phyloP scores from a whole-genome alignment of 2,329 filamentous ascomycete genomes.

The Thielaviopsis cerberus region DNA sequence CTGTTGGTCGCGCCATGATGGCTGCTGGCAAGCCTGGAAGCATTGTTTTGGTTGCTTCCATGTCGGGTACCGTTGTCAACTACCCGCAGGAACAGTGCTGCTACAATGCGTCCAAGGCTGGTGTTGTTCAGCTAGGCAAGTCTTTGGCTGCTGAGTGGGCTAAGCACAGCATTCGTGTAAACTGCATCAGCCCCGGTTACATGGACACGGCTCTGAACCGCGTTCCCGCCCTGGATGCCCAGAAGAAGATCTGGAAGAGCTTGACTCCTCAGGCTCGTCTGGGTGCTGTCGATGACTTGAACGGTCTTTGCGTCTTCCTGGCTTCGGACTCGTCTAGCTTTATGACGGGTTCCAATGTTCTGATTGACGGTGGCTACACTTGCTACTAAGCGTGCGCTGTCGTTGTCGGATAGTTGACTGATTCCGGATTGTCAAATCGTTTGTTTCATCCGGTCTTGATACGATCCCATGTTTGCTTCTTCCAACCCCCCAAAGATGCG shows the following conservation, averaged over 20 bases:
- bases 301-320: conserved; percentile 59
- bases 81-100: conserved; percentile 67
- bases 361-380: conserved; percentile 54
- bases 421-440: neutral
- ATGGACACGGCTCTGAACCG: conserved; percentile 73
- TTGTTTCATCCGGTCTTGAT: neutral
- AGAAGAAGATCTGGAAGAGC: conserved; percentile 66
- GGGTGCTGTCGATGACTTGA: conserved; percentile 56
- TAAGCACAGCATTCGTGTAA: conserved; percentile 62
- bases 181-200: conserved; percentile 70
- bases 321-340: conserved; percentile 54
- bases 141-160: conserved; percentile 73
- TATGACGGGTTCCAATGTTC: conserved; percentile 60
- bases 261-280: conserved; percentile 57
- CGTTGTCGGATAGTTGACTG: neutral
- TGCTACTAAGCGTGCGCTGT: conserved; percentile 29
- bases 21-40: conserved; percentile 49
- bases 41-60: conserved; percentile 60
- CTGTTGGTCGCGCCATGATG: conserved; percentile 58
- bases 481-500: neutral
- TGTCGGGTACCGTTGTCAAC: conserved; percentile 73
- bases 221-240: conserved; percentile 56
- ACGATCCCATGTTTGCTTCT: neutral
- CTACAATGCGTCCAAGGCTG: conserved; percentile 73
- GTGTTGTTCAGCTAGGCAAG: conserved; percentile 59